Evolutionary conservation across 2,329 filamentous ascomycete species (phyloP).

Genomic region (Sphaerulina musiva): DNA sequence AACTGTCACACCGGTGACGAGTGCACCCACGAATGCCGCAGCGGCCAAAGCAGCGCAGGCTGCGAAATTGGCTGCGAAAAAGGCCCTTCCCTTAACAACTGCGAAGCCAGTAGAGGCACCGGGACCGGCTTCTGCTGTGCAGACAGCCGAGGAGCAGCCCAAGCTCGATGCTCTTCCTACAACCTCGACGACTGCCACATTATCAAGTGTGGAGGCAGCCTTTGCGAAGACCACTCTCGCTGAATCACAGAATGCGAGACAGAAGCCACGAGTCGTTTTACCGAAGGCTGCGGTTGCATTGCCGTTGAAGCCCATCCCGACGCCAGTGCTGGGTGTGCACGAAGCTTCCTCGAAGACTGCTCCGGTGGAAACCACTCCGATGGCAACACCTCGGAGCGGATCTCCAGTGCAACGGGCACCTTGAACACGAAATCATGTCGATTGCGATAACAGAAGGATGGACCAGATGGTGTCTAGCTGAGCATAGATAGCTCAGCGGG

Average conservation of each 20-base stretch:
- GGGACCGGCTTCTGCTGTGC: not conserved
- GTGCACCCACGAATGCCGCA: constrained; percentile 11
- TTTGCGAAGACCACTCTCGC: not conserved
- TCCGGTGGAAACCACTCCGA: constrained; percentile 8
- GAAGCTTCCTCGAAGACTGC: constrained; percentile 12
- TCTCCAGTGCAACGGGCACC: not conserved
- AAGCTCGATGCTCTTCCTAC: not conserved
- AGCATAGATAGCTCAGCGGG: too few relatives aligned
- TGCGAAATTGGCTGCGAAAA: constrained; percentile 5
- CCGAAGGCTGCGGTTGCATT: constrained; percentile 5
- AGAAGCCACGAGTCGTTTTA: constrained; percentile 6
- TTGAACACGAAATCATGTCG: not conserved
- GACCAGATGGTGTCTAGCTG: too few relatives aligned
- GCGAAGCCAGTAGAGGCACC: not conserved
- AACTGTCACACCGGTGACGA: constrained; percentile 27
- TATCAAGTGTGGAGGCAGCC: not conserved
- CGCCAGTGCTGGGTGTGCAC: constrained; percentile 20
- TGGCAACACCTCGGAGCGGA: constrained; percentile 3
- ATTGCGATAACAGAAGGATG: not conserved
- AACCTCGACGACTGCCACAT: not conserved
- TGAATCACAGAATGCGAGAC: not conserved
- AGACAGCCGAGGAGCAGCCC: not conserved
- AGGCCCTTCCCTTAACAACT: not conserved
- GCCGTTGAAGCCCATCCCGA: constrained; percentile 13
- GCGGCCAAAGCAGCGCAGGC: constrained; percentile 11